Percentiles rank a stretch among this genome's conserved stretches.
phyloP scores from a whole-genome alignment of 2,329 filamentous ascomycete genomes.

The Canariomyces notabilis region DNA sequence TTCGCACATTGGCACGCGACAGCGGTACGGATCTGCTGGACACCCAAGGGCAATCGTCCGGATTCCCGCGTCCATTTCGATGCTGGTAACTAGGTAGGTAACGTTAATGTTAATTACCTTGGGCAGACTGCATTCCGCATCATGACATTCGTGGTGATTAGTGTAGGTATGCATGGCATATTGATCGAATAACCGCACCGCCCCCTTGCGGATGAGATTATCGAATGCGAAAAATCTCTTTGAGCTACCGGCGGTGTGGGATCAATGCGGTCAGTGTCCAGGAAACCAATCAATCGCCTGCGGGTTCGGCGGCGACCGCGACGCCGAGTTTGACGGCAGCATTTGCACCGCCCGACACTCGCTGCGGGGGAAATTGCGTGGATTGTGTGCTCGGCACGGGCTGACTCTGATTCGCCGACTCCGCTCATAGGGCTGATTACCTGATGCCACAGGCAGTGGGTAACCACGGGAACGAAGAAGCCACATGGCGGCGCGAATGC shows the following conservation, averaged over 20 bases:
- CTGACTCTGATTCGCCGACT: slow-evolving; percentile 8
- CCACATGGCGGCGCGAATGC: slow-evolving; percentile 7
- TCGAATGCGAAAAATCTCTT: neutral
- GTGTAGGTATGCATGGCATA: slow-evolving; percentile 7
- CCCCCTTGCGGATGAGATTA: slow-evolving; percentile 7
- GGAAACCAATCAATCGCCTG: neutral
- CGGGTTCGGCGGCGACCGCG: slow-evolving; percentile 2
- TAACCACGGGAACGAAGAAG: neutral
- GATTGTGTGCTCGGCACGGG: neutral
- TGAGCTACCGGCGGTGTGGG: slow-evolving; percentile 9
- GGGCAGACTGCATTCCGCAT: neutral
- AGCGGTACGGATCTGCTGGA: neutral
- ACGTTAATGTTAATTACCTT: too few relatives aligned
- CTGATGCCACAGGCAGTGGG: slow-evolving; percentile 1
- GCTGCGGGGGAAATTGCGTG: slow-evolving; percentile 4
- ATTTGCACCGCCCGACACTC: neutral
- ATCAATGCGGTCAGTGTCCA: neutral
- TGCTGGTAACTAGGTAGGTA: too few relatives aligned
- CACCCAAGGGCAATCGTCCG: neutral
- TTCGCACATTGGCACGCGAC: slow-evolving; percentile 9
- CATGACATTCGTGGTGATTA: too few relatives aligned
- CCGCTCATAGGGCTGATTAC: slow-evolving; percentile 15
- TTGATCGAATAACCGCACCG: slow-evolving; percentile 3
- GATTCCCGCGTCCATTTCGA: neutral
- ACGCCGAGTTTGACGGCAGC: slow-evolving; percentile 1